Conservation (phyloP, 2,329 filamentous ascomycete genomes). For the Penicillium verrucosum region DNA sequence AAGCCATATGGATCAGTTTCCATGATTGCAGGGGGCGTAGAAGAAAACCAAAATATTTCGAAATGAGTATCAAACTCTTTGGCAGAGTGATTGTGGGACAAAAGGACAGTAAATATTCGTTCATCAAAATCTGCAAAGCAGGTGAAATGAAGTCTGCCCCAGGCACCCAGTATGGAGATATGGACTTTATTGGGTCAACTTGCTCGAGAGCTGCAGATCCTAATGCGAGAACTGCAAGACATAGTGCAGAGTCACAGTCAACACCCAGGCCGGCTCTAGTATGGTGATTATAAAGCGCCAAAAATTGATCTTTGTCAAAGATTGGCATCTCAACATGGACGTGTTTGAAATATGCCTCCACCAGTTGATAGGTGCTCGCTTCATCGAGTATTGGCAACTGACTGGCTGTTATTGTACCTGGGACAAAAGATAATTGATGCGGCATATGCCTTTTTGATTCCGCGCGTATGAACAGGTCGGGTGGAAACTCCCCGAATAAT, state of each 20-base stretch:
- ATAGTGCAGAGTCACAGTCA: slow-evolving; percentile 4
- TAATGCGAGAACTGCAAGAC: slow-evolving; percentile 6
- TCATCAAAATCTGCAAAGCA: slow-evolving; percentile 7
- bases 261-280: not conserved
- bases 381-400: not conserved
- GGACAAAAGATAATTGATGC: not conserved
- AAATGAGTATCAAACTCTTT: slow-evolving; percentile 2
- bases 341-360: slow-evolving; percentile 5
- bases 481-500: slow-evolving; percentile 5
- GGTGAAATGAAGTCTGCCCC: slow-evolving; percentile 1
- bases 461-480: slow-evolving; percentile 9
- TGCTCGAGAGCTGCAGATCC: slow-evolving; percentile 5
- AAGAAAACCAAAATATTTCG: slow-evolving; percentile 8
- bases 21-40: slow-evolving; percentile 4
- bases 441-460: slow-evolving; percentile 6
- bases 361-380: not conserved
- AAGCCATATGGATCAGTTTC: slow-evolving; percentile 8
- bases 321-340: slow-evolving; percentile 7
- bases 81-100: slow-evolving; percentile 8
- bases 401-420: not conserved
- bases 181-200: slow-evolving; percentile 2
- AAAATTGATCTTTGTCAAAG: slow-evolving; percentile 1
- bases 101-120: slow-evolving; percentile 6
- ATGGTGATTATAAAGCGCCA: slow-evolving; percentile 1
- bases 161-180: slow-evolving; percentile 4